A percentile compares a stretch with the other conserved stretches of the same genome.
Evolutionary conservation across 2,329 filamentous ascomycete genomes (phyloP).

Genomic region (Ilyonectria robusta): DNA sequence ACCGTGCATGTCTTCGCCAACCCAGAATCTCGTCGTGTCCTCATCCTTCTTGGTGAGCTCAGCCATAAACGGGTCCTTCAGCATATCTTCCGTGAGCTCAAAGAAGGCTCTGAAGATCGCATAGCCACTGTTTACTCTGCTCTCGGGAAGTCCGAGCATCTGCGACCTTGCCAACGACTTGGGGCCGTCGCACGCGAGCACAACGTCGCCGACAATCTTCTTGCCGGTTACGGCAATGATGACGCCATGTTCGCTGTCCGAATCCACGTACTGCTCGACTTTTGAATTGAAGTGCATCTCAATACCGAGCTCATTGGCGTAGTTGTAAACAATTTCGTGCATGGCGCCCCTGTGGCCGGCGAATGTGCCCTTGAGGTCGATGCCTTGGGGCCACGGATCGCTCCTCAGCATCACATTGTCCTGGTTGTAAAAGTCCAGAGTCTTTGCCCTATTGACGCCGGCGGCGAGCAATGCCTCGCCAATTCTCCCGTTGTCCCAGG

Average conservation of each 20-base stretch:
- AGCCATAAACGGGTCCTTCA: not conserved
- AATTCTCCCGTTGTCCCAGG: conserved; percentile 7
- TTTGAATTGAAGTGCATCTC: conserved; percentile 29
- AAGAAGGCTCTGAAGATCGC: conserved; percentile 37
- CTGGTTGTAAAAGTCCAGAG: conserved; percentile 7
- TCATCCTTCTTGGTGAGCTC: not conserved
- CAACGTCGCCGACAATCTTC: conserved; percentile 37
- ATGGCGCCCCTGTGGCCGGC: conserved; percentile 35
- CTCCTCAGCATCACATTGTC: conserved; percentile 4
- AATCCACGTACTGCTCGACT: conserved; percentile 30
- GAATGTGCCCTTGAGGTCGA: not conserved
- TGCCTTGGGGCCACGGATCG: conserved; percentile 29
- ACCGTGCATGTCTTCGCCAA: conserved; percentile 1
- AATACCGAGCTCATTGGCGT: conserved; percentile 34
- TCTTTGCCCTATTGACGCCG: conserved; percentile 5
- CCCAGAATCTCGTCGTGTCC: conserved; percentile 11
- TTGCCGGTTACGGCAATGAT: conserved; percentile 28
- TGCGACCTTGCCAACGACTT: conserved; percentile 37
- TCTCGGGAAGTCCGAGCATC: conserved; percentile 34
- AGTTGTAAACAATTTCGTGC: conserved; percentile 37
- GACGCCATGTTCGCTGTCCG: conserved; percentile 17
- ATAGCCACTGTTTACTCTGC: conserved; percentile 37
- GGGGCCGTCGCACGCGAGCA: conserved; percentile 36
- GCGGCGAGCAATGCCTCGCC: not conserved
- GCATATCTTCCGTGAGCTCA: conserved; percentile 9